Percentiles rank a stretch among this genome's conserved stretches.
Conservation (phyloP, 805 yeast genomes). For the Starmerella asiatica region DNA sequence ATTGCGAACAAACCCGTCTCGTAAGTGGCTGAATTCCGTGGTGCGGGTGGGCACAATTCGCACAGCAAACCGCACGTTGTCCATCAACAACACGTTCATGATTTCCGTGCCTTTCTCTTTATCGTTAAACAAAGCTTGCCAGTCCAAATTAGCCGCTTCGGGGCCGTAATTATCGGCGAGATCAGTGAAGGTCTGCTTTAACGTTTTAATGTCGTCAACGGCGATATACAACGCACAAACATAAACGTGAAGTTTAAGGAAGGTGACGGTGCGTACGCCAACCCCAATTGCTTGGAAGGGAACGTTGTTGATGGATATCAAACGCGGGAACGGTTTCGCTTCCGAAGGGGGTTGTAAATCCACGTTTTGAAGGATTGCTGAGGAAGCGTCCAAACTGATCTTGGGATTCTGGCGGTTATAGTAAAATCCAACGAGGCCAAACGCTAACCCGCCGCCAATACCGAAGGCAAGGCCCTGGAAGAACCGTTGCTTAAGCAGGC, state of each 20-base stretch:
- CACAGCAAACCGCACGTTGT: conserved; percentile 50
- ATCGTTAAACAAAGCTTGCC: conserved; percentile 29
- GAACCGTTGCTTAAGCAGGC: conserved; percentile 3
- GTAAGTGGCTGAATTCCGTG: conserved; percentile 79
- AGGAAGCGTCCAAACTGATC: conserved; percentile 1
- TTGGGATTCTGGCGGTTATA: background rate
- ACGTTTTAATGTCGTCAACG: conserved; percentile 34
- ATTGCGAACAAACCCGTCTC: conserved; percentile 79
- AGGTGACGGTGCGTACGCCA: conserved; percentile 76
- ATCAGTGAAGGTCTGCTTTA: conserved; percentile 16
- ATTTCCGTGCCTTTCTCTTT: conserved; percentile 40
- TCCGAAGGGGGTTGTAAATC: conserved; percentile 27
- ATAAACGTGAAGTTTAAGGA: conserved; percentile 69
- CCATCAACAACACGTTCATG: conserved; percentile 42
- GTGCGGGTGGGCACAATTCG: conserved; percentile 77
- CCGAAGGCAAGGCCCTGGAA: conserved; percentile 7
- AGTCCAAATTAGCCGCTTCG: conserved; percentile 4
- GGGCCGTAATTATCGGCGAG: background rate
- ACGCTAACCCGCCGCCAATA: conserved; percentile 1
- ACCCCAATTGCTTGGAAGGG: conserved; percentile 52
- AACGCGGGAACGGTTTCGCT: conserved; percentile 26
- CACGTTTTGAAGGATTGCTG: background rate
- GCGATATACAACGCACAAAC: conserved; percentile 75
- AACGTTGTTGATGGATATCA: conserved; percentile 18
- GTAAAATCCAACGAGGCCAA: background rate